Base-by-base conservation (phyloP, 2,329 filamentous ascomycete genomes). In the Diaporthe australafricana region DNA sequence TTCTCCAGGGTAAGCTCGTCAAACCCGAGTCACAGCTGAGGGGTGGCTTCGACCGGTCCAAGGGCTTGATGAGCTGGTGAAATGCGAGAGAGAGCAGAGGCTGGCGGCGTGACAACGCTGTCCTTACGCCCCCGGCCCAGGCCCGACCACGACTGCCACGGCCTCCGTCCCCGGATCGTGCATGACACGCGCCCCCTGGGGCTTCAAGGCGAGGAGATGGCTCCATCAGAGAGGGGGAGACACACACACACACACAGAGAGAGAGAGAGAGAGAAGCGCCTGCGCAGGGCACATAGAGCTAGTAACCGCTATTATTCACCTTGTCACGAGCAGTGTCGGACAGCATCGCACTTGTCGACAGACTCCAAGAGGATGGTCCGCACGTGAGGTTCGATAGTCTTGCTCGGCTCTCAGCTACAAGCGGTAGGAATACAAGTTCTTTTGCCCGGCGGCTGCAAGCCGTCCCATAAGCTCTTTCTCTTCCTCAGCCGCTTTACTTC, bases 1-100 rank as follows among this genome's bases (percentile, higher is more conserved):
- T 99, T 3, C 81, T 98, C 78, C 93, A 98, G 84, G 96, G 96
- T 30, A 98, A 98, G 85, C 90, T 98, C 32, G 91, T 98, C 67
- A 98, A 98, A 86, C 94, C 95, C 1, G 92, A 92, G 79, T 88
- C 87, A 70, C 95, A 98, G 86, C 82, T 99, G 75, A 85, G 96
- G 73, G 96, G 94, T 32, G 96, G 96, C 0, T 99, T 98, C 83
- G 95, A 99, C 85, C 87, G 96, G 56, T 87, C 86, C 70, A 94
- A 87, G 80, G 93, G 94, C 11, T 70, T 98, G 77, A 89, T 94
- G 80, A 98, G 96, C 84, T 99, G 96, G 96, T 98, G 65, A 73
- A 30, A 25, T 35, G 32, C 32, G 5, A 9, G 11, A 30, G n/a
- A 4, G 17, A 9, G 3, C 22, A 42, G 14, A 38, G 27, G 20